These are phyloP conservation scores for Podaxis sp. DNA, from an alignment of 768 basidiomycete species.

Conservation along the genomic window DNA sequence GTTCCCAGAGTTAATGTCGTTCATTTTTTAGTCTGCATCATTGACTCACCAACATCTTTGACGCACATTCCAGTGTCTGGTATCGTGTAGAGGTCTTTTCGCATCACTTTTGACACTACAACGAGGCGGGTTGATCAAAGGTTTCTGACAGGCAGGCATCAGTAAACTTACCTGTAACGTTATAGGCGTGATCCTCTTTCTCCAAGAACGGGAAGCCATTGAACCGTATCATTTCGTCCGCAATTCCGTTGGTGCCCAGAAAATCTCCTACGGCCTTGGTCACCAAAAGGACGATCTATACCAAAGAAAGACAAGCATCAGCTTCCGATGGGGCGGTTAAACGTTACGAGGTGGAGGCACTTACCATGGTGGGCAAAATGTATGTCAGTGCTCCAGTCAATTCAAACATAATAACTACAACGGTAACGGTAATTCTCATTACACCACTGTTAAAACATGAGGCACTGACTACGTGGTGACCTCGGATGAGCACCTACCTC, in stretches of 20 bases:
- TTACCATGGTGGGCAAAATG: conserved; percentile 95
- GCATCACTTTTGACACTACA: conserved; percentile 89
- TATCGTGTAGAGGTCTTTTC: conserved; percentile 72
- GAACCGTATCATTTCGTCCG: conserved; percentile 95
- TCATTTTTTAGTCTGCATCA: background rate
- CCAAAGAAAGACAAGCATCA: conserved; percentile 18
- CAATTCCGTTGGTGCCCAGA: conserved; percentile 90
- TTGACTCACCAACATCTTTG: conserved; percentile 69
- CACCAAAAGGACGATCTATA: conserved; percentile 90
- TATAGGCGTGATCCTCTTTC: conserved; percentile 91
- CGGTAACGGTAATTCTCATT: conserved; percentile 95
- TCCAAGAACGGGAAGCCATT: conserved; percentile 98
- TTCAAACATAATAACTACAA: conserved; percentile 99
- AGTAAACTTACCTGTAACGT: conserved; percentile 73
- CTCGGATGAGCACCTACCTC: conserved; percentile 48
- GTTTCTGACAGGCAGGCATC: background rate
- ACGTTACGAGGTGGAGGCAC: conserved; percentile 17
- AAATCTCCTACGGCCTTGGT: conserved; percentile 98
- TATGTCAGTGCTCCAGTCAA: conserved; percentile 96
- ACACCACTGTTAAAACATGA: conserved; percentile 62
- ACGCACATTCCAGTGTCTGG: conserved; percentile 75
- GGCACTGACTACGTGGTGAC: background rate
- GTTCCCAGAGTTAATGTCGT: conserved; percentile 46
- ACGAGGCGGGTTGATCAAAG: conserved; percentile 7
- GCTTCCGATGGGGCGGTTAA: background rate